Evolutionary conservation across 2,329 filamentous ascomycete genomes (phyloP), one percentile per base, ranked within the genome.

Genomic region (Fusarium paranaense): DNA sequence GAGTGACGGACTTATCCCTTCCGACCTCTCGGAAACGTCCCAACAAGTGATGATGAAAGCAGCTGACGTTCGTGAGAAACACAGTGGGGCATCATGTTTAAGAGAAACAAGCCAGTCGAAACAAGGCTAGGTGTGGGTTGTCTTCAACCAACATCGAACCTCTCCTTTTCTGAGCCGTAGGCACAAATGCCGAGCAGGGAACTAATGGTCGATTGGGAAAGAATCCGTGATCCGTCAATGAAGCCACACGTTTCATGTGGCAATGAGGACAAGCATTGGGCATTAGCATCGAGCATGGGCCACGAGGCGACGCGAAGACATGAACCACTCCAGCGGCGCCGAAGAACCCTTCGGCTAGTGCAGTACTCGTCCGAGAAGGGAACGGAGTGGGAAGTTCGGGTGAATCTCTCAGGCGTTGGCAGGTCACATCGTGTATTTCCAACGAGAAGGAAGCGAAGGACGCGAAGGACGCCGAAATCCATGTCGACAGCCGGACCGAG

Each of bases 241-340:
- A 74, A 71, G 73, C 67, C 57, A 38, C 50, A 59, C 54, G 75
- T 77, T 77, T 77, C 75, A 77, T 77, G 75, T 76, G 71, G 64
- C 33, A 68, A 52, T 38, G 42, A 54, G 32, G 54, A n/a, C 47
- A 57, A 30, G 56, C 64, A 57, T 64, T 42, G 60, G 25, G 50
- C 72, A 37, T 65, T 73, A 38, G 63, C 68, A 75, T 47, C 38
- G 58, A 58, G 72, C 56, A 64, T 68, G 63, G 62, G 45, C 66
- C 66, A 68, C 27, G 72, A 72, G 69, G 73, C 63, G 69, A 64
- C 59, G 54, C 52, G 11, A 64, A 68, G 65, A 69, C 66, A 72
- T 45, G 75, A 78, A 78, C 76, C 75, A 71, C 67, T 50, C 66
- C 69, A 69, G 70, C 72, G 70, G 75, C 65, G 57, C 64, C 69